Evolutionary conservation across 805 yeast genomes (phyloP), one percentile per base, ranked within the genome.

Genomic region (Candida odintsovae): DNA sequence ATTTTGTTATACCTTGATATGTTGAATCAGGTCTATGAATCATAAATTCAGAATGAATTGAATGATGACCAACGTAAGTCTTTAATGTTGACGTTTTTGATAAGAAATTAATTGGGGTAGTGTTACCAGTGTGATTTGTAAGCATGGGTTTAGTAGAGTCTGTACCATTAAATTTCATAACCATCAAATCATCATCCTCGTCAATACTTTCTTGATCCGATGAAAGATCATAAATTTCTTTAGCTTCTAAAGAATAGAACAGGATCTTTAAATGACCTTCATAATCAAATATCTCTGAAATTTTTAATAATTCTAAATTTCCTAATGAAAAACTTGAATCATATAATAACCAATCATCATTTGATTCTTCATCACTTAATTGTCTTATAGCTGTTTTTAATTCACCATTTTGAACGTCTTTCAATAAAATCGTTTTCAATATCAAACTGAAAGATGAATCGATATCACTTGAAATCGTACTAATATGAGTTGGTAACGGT

Each of bases 341-440:
- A 44, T 70, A 70, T 6, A 70, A 49, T 13, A 70, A 50, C 75
- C 75, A 70, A 40, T 70, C 72, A 41, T 69, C 73, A 15, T 61
- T 60, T 35, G 65, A 46, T 3, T 48, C 45, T 15, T 46, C 39
- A 12, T 46, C 49, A 28, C 38, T 42, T 15, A 52, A 41, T 35
- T 59, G 64, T 15, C 62, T 43, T 6, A 59, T 57, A 7, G 62
- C 64, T 1, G 62, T 55, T 31, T 44, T 52, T 4, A 50, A 43
- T 20, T 50, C 52, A 13, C 53, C 54, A 9, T 54, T 48, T 16
- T 52, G 50, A 12, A 52, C 36, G 25, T 56, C 54, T 29, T 53
- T 51, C 31, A 55, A 46, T 2, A 59, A 37, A 23, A 59, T 57
- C 4, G 54, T 51, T 20, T 58, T 45, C 39, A 59, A 33, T 9